Percentiles rank a stretch among this genome's conserved stretches.
Conservation (phyloP, 2,329 filamentous ascomycete genomes). For the Arthrinium phaeospermum region DNA sequence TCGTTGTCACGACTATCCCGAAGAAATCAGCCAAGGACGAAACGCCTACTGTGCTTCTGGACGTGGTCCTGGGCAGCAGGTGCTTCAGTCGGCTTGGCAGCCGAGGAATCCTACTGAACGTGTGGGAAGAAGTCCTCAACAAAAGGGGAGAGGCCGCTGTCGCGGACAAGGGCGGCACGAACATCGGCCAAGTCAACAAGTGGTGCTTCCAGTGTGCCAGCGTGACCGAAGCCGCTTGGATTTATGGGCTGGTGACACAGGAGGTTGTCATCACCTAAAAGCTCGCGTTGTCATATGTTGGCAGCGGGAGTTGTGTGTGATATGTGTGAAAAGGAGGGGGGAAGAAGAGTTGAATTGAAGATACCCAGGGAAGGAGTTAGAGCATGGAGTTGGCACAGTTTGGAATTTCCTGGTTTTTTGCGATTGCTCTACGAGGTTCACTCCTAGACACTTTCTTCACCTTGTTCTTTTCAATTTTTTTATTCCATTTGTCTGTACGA, state of each 20-base stretch:
- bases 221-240: slow-evolving; percentile 59
- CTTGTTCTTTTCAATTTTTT: not conserved
- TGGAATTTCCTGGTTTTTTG: not conserved
- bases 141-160: slow-evolving; percentile 61
- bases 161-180: slow-evolving; percentile 56
- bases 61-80: slow-evolving; percentile 82
- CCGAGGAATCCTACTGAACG: slow-evolving; percentile 85
- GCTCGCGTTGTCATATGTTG: not conserved
- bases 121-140: slow-evolving; percentile 79
- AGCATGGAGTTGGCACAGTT: slow-evolving; percentile 15
- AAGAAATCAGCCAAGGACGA: slow-evolving; percentile 57
- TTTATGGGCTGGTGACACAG: slow-evolving; percentile 61
- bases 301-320: not conserved
- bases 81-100: slow-evolving; percentile 85
- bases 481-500: slow-evolving; percentile 6
- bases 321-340: not conserved
- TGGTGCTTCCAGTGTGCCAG: slow-evolving; percentile 68
- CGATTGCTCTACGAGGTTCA: not conserved
- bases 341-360: not conserved
- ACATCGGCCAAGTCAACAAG: slow-evolving; percentile 63
- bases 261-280: slow-evolving; percentile 46
- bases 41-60: slow-evolving; percentile 61
- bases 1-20: slow-evolving; percentile 77
- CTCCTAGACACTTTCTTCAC: not conserved
- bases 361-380: slow-evolving; percentile 9